phyloP scores from a whole-genome alignment of 2,329 filamentous ascomycete species.

The Trichoderma sp. region DNA sequence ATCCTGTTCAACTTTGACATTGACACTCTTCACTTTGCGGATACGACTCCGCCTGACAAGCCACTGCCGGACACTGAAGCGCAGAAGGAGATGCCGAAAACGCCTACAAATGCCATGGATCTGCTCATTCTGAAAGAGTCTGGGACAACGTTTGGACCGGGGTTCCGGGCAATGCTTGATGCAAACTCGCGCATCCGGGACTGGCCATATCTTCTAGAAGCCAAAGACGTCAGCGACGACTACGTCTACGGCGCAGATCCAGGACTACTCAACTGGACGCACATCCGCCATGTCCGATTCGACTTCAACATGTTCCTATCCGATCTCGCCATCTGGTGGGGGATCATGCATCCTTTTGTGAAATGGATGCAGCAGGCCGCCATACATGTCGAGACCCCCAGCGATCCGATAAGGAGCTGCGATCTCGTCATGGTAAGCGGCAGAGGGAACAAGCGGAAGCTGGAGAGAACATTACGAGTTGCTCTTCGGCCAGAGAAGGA shows the following conservation, averaged over 20 bases:
- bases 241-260: slow-evolving; percentile 5
- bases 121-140: slow-evolving; percentile 15
- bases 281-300: slow-evolving; percentile 9
- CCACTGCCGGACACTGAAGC: background rate
- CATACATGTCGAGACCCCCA: background rate
- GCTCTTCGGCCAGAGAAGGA: slow-evolving; percentile 14
- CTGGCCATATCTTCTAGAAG: slow-evolving; percentile 15
- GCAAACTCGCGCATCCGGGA: slow-evolving; percentile 1
- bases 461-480: slow-evolving; percentile 1
- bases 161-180: slow-evolving; percentile 3
- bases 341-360: slow-evolving; percentile 12
- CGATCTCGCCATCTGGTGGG: slow-evolving; percentile 17
- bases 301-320: slow-evolving; percentile 23
- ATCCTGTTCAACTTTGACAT: slow-evolving; percentile 22
- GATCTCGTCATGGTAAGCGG: slow-evolving; percentile 18
- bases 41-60: slow-evolving; percentile 11
- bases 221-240: background rate
- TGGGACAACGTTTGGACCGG: background rate
- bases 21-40: slow-evolving; percentile 19
- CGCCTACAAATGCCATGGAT: slow-evolving; percentile 7
- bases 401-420: slow-evolving; percentile 12
- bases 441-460: slow-evolving; percentile 5
- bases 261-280: slow-evolving; percentile 8
- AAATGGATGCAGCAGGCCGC: slow-evolving; percentile 20
- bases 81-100: background rate